Base-by-base conservation (phyloP, 495 filamentous ascomycete species). In the Podospora pseudopauciseta region DNA sequence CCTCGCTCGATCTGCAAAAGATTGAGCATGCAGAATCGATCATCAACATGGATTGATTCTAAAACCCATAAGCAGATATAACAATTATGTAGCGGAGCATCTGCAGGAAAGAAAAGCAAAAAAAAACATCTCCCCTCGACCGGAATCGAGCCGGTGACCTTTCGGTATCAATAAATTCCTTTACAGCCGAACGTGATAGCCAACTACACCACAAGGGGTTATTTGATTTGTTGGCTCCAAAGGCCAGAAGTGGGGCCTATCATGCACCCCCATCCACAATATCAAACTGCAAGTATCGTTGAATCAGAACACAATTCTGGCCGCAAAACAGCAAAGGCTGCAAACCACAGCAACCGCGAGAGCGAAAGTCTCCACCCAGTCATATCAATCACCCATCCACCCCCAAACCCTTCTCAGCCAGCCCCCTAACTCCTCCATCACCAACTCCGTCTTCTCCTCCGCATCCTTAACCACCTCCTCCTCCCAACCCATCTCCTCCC, bases 331-430 rank as follows among this genome's bases (percentile, higher is more conserved):
- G 3, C 39, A 49, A 49, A 49, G 6, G 39, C 13, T 49, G 2
- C 39, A 11, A 49, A 49, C 15, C 39, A 11, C 5, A 5, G 7
- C 30, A 32, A 7, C 30, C 7, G 4, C 7, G 4, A 32, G 30
- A 32, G 30, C 30, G 7, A 32, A 4, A 32, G 30, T 7, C 3
- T 7, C 30, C 30, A 32, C 30, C 30, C 30, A 32, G 30, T 11
- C 15, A 13, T 49, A 49, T 16, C 5, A 49, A 49, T 16, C 15
- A 49, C 39, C 39, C 39, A 11, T 49, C 13, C 0, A 49, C 5
- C 55, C n/a, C 79, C 79, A 78, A 4, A 73, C 77, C 32, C 64
- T 69, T 39, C 32, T 68, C 61, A 80, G 61, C 78, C 78, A 81
- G 5, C 69, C 60, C n/a, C 70, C 76, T 28, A 78, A 3, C 18